These are phyloP conservation scores for Mycena polygramma DNA, from an alignment of 768 basidiomycete genomes.

Conservation along the genomic window DNA sequence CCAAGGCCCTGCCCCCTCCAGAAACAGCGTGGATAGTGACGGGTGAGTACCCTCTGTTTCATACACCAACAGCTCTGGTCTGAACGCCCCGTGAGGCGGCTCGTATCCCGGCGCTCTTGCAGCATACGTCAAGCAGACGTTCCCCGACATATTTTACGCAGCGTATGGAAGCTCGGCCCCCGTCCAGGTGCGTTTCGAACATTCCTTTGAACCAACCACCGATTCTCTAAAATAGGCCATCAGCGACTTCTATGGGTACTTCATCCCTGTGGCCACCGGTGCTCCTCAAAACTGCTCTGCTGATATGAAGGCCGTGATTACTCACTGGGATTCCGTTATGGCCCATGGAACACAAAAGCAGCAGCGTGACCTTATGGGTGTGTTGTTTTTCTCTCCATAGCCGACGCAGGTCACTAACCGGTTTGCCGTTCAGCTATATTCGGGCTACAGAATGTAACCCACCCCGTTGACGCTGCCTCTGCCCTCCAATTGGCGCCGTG, in stretches of 20 bases:
- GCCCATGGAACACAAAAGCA: conserved; percentile 21
- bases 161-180: conserved; percentile 27
- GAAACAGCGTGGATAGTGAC: conserved; percentile 37
- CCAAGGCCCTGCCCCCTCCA: conserved; percentile 40
- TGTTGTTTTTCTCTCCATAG: not conserved
- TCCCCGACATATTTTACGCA: conserved; percentile 32
- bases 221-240: conserved; percentile 22
- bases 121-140: conserved; percentile 22
- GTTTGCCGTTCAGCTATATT: conserved; percentile 22
- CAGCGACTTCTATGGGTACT: conserved; percentile 56
- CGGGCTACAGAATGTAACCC: conserved; percentile 33
- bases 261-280: conserved; percentile 61
- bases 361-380: conserved; percentile 29
- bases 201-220: no score
- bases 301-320: conserved; percentile 63
- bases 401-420: not conserved
- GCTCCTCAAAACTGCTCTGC: conserved; percentile 67
- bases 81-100: conserved; percentile 34
- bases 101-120: conserved; percentile 31
- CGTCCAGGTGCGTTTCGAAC: conserved; percentile 13
- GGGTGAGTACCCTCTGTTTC: conserved; percentile 13
- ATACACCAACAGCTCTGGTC: conserved; percentile 37
- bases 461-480: conserved; percentile 31
- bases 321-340: conserved; percentile 61
- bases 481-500: conserved; percentile 44